Evolutionary conservation across 345 rosid genomes (phyloP).

Genomic region (Aethionema arabicum): DNA sequence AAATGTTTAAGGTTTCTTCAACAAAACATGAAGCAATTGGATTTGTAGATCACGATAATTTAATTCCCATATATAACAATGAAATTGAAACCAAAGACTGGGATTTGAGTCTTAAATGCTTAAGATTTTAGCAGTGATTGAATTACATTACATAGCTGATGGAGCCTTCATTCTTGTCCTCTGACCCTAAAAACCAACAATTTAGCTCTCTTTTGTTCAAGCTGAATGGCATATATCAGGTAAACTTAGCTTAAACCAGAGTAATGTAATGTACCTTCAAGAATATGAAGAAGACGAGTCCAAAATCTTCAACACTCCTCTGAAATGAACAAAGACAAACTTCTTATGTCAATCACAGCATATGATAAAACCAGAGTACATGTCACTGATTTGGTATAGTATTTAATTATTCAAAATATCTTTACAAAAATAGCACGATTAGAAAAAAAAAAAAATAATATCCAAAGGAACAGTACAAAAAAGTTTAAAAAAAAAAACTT

Average conservation of each 20-base stretch:
- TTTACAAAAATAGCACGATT: no score
- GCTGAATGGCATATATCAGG: no score
- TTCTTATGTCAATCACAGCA: conserved; percentile 37
- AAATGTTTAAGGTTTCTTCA: not conserved
- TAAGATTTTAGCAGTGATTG: conserved; percentile 8
- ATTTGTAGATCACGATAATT: conserved; percentile 4
- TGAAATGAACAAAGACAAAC: conserved; percentile 40
- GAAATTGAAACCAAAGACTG: not conserved
- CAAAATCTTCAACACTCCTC: conserved; percentile 46
- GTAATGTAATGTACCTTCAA: conserved; percentile 45
- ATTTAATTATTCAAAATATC: no score
- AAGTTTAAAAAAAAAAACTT: no score
- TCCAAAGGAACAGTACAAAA: no score
- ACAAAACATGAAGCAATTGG: conserved; percentile 9
- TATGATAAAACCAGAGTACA: conserved; percentile 41
- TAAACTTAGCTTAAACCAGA: not conserved
- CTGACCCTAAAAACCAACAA: conserved; percentile 16
- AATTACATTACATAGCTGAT: conserved; percentile 20
- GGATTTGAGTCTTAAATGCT: not conserved
- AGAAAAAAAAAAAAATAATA: no score
- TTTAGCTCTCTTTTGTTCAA: no score
- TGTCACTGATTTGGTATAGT: conserved; percentile 53
- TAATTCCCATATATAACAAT: conserved; percentile 2
- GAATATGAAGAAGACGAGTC: conserved; percentile 39
- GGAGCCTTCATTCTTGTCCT: conserved; percentile 15